Conservation (phyloP, 208 protist species). For the Endotrypanum monterogeii region DNA sequence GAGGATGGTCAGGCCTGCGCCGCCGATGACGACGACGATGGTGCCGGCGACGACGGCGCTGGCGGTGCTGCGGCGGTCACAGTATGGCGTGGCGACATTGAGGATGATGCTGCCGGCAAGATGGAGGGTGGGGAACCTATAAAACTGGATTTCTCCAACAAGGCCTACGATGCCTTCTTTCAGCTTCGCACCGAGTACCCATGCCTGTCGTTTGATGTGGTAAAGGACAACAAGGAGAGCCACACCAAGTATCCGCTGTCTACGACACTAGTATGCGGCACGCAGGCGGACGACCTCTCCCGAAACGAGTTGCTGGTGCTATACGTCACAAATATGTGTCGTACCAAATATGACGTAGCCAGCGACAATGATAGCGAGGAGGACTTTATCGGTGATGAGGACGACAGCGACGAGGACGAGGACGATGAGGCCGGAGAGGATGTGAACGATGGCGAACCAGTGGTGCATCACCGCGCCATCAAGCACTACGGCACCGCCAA, state of each 20-base stretch:
- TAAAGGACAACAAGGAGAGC: constrained; percentile 65
- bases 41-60: constrained; percentile 38
- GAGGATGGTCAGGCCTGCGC: constrained; percentile 29
- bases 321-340: constrained; percentile 92
- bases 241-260: constrained; percentile 92
- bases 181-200: constrained; percentile 91
- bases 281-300: constrained; percentile 89
- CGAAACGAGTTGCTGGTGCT: constrained; percentile 96
- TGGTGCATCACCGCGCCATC: constrained; percentile 83
- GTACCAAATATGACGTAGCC: constrained; percentile 93
- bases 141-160: constrained; percentile 83
- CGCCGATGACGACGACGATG: too few species aligned
- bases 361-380: constrained; percentile 91
- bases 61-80: constrained; percentile 27
- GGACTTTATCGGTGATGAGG: constrained; percentile 85
- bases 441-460: constrained; percentile 86
- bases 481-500: constrained; percentile 91
- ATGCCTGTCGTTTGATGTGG: constrained; percentile 86
- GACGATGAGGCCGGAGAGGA: constrained; percentile 77
- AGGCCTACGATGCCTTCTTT: constrained; percentile 91
- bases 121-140: constrained; percentile 18
- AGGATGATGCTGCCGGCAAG: constrained; percentile 27
- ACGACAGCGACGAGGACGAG: constrained; percentile 70
- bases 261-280: constrained; percentile 94
- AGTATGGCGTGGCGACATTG: constrained; percentile 33